A percentile compares a stretch with the other conserved stretches of the same genome.
Conservation (phyloP, 2,329 filamentous ascomycete genomes). For the Ophiosphaerella korrae region DNA sequence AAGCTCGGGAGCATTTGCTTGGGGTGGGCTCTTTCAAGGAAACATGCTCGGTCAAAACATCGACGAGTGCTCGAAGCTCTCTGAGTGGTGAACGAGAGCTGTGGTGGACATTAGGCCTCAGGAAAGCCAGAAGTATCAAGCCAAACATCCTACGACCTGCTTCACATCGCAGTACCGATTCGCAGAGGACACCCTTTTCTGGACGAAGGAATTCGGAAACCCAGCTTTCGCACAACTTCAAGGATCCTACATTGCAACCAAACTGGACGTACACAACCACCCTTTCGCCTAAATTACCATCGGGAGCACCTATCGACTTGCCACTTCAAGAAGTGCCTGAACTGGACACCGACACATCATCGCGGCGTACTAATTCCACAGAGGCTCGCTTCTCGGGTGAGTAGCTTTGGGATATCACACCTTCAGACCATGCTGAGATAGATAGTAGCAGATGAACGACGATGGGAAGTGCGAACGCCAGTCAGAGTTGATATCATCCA, state of each 20-base stretch:
- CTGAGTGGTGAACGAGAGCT: slow-evolving; percentile 31
- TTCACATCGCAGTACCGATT: slow-evolving; percentile 22
- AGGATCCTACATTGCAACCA: slow-evolving; percentile 37
- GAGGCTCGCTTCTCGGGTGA: slow-evolving; percentile 36
- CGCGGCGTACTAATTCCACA: slow-evolving; percentile 35
- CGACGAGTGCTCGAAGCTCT: slow-evolving; percentile 33
- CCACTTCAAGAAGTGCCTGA: slow-evolving; percentile 34
- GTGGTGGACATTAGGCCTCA: slow-evolving; percentile 42
- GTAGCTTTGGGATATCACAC: background rate
- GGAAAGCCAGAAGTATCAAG: slow-evolving; percentile 37
- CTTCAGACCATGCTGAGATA: background rate
- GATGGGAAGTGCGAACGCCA: slow-evolving; percentile 29
- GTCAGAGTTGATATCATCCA: slow-evolving; percentile 26
- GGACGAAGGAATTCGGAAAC: slow-evolving; percentile 9
- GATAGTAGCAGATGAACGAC: slow-evolving; percentile 29
- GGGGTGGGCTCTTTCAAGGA: slow-evolving; percentile 3
- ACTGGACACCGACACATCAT: slow-evolving; percentile 38
- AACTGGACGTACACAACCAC: slow-evolving; percentile 36
- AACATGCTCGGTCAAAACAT: slow-evolving; percentile 34
- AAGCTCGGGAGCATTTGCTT: slow-evolving; percentile 30
- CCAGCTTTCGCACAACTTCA: slow-evolving; percentile 15
- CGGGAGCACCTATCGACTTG: slow-evolving; percentile 38
- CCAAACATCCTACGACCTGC: slow-evolving; percentile 25
- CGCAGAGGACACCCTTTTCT: slow-evolving; percentile 9
- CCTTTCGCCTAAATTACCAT: slow-evolving; percentile 39